phyloP scores from a whole-genome alignment of 1,139 yeast genomes.

The Sugiyamaella castrensis region DNA sequence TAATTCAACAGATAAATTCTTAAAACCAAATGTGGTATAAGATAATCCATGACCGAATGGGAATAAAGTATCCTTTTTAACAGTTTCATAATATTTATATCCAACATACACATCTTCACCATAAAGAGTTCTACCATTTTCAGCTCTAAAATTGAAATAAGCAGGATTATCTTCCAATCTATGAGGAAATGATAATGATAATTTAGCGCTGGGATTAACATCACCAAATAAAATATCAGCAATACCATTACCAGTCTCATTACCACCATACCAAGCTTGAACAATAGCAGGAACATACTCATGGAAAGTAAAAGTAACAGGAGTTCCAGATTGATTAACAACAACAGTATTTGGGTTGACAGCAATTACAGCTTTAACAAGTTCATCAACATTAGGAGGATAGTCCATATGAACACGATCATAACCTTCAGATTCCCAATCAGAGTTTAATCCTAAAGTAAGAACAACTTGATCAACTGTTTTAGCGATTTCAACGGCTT shows the following conservation, averaged over 20 bases:
- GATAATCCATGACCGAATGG: constrained; percentile 64
- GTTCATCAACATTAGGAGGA: constrained; percentile 50
- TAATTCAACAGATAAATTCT: constrained; percentile 30
- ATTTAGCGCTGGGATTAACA: constrained; percentile 59
- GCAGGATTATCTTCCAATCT: constrained; percentile 50
- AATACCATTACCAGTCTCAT: constrained; percentile 50
- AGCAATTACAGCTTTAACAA: constrained; percentile 45
- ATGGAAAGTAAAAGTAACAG: constrained; percentile 60
- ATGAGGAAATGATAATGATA: constrained; percentile 58
- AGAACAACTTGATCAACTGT: constrained; percentile 49
- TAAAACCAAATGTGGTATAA: constrained; percentile 47
- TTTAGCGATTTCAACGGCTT: constrained; percentile 46
- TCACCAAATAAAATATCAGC: constrained; percentile 64
- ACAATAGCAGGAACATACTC: constrained; percentile 47
- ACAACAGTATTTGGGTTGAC: constrained; percentile 53
- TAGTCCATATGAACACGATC: constrained; percentile 46
- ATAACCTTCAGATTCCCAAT: constrained; percentile 54
- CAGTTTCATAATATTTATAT: constrained; percentile 55
- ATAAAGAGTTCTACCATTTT: constrained; percentile 53
- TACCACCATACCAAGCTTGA: constrained; percentile 53
- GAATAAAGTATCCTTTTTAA: constrained; percentile 47
- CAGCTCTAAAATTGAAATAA: constrained; percentile 43
- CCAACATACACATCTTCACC: constrained; percentile 61
- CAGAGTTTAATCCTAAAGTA: constrained; percentile 46
- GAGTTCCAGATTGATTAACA: constrained; percentile 62